phyloP scores from a whole-genome alignment of 2,329 filamentous ascomycete genomes.

The Raffaelea arxii region DNA sequence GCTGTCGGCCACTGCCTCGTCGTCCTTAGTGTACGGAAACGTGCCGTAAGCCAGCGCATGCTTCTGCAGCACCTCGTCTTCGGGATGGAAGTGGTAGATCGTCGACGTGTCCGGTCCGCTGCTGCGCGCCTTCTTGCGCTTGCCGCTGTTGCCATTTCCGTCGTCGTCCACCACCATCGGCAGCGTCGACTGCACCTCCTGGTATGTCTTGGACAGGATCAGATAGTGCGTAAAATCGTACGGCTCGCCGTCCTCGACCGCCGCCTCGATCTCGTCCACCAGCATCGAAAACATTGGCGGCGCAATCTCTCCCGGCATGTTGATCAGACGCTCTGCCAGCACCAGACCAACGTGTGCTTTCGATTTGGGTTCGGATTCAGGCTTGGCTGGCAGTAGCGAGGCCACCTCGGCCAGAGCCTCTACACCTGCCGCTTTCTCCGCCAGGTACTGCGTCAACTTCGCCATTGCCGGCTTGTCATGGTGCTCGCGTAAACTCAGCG shows the following conservation, averaged over 20 bases:
- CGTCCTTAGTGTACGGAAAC: constrained; percentile 72
- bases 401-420: constrained; percentile 42
- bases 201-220: constrained; percentile 84
- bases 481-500: constrained; percentile 74
- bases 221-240: constrained; percentile 92
- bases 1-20: constrained; percentile 75
- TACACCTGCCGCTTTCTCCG: constrained; percentile 42
- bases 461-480: constrained; percentile 63
- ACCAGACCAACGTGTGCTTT: constrained; percentile 63
- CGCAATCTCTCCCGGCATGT: constrained; percentile 87
- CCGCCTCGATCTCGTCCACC: constrained; percentile 79
- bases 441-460: constrained; percentile 62
- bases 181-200: constrained; percentile 73
- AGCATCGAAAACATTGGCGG: constrained; percentile 95
- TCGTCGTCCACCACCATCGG: constrained; percentile 7
- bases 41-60: constrained; percentile 60
- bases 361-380: constrained; percentile 17
- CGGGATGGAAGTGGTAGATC: constrained; percentile 86
- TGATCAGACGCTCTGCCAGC: constrained; percentile 88
- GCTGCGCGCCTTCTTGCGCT: constrained; percentile 50
- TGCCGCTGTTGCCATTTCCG: constrained; percentile 43
- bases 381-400: constrained; percentile 15
- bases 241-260: constrained; percentile 81
- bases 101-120: constrained; percentile 22
- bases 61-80: constrained; percentile 81